A percentile compares a stretch with the other conserved stretches of the same genome.
These are phyloP conservation scores for Physocladia obscura DNA, from an alignment of 192 early-diverging fungal genomes.

Conservation along the genomic window DNA sequence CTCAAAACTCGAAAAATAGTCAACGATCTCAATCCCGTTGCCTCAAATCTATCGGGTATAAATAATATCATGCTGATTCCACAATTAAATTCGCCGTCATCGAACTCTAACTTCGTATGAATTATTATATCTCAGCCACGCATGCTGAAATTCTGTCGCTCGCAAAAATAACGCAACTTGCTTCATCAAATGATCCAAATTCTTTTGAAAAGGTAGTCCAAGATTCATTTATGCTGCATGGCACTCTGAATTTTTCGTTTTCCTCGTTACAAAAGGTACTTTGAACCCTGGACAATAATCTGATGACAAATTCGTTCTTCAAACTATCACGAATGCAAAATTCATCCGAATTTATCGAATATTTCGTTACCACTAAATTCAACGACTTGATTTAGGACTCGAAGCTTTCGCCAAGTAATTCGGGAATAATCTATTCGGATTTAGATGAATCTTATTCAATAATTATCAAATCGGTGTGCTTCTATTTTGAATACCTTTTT, in stretches of 20 bases:
- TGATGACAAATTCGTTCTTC: no score
- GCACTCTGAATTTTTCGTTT: slow-evolving; percentile 30
- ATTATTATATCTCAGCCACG: neutral
- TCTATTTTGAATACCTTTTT: neutral
- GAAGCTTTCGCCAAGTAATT: slow-evolving; percentile 24
- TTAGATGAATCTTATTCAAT: slow-evolving; percentile 37
- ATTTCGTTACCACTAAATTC: no score
- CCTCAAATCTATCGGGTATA: neutral
- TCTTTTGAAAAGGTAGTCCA: slow-evolving; percentile 13
- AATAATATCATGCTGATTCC: neutral
- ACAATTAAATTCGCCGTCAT: neutral
- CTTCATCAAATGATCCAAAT: neutral
- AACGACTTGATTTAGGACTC: slow-evolving; percentile 20
- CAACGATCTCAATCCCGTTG: slow-evolving; percentile 30
- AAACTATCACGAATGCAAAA: no score
- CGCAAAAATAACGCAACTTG: neutral
- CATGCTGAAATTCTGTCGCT: slow-evolving; percentile 3
- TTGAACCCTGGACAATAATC: neutral
- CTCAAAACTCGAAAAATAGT: slow-evolving; percentile 7
- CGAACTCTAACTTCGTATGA: neutral
- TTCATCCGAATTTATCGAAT: no score
- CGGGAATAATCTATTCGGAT: slow-evolving; percentile 33
- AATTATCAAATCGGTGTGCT: slow-evolving; percentile 31
- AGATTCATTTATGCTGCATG: slow-evolving; percentile 29
- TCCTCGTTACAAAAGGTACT: neutral